Base-by-base conservation (phyloP, 2,329 filamentous ascomycete genomes). In the Stemphylium lycopersici region DNA sequence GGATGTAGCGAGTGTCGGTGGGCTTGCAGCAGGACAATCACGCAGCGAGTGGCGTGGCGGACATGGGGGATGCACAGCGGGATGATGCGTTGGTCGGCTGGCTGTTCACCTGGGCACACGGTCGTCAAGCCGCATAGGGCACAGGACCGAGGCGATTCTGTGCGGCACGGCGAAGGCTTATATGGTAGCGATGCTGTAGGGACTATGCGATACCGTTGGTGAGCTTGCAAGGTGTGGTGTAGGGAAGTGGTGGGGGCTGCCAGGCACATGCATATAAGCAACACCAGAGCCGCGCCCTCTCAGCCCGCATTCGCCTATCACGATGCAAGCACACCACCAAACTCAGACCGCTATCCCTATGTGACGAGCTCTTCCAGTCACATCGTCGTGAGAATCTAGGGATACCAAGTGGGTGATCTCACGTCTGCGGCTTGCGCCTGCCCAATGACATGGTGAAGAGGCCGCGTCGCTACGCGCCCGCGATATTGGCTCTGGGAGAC, bases 381-480 rank as follows among this genome's bases (percentile, higher is more conserved):
- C 69, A 68, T 58, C 59, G 52, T 63, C 63, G 59, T 59, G 57
- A 65, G 49, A 42, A 32, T 44, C 38, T 49, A 12, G n/a, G 37
- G 47, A 56, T 51, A 37, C 43, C 29, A 47, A 52, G 54, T 61
- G 70, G 61, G 49, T 63, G 52, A 69, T 68, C 70, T 67, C 62
- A 57, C 67, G 48, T 65, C 20, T 63, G 66, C 65, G 53, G 61
- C 53, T 50, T 48, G 49, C 51, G 47, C 55, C 52, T 32, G 39
- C 64, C 42, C 65, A 67, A 62, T 68, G 50, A 67, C 11, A 54
- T 26, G 36, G 22, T 18, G n/a, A 39, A 31, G 48, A 47, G 41
- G 50, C 53, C 58, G 57, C 61, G 54, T 57, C 49, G 55, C 46
- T 70, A 71, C 66, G 68, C 68, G 68, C 67, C 64, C 60, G 48